A percentile compares a stretch with the other conserved stretches of the same genome.
Conservation (phyloP, 2,329 filamentous ascomycete genomes). For the Talaromyces sp. region DNA sequence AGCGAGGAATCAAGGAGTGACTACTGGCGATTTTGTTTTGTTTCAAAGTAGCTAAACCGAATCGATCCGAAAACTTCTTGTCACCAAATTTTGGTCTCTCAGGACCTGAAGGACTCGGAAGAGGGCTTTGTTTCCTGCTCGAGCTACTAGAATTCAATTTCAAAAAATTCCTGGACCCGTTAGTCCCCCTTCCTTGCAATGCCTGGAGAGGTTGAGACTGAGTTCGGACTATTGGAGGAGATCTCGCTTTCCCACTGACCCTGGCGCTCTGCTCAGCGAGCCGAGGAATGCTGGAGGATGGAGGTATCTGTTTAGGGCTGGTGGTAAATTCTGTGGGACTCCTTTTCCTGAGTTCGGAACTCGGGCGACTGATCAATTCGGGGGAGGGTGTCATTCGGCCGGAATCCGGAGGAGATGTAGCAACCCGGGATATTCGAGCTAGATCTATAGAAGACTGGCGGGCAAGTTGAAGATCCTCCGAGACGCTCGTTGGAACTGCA, state of each 20-base stretch:
- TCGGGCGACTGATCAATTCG: constrained; percentile 17
- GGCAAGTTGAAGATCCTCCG: constrained; percentile 23
- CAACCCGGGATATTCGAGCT: constrained; percentile 12
- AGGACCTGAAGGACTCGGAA: constrained; percentile 27
- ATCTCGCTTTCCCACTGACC: constrained; percentile 36
- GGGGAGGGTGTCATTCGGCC: constrained; percentile 19
- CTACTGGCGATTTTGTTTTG: constrained; percentile 46
- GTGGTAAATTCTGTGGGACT: constrained; percentile 14
- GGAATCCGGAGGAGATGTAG: constrained; percentile 13
- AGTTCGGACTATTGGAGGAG: constrained; percentile 50
- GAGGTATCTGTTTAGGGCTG: constrained; percentile 26
- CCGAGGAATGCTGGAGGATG: constrained; percentile 41
- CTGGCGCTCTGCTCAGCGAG: constrained; percentile 36
- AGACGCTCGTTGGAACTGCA: constrained; percentile 42
- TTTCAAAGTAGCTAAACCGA: constrained; percentile 66
- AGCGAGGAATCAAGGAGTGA: constrained; percentile 80
- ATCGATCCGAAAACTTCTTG: constrained; percentile 72
- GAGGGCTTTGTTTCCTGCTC: constrained; percentile 22
- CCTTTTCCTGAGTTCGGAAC: constrained; percentile 18
- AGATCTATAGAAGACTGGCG: constrained; percentile 16
- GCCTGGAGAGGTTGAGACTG: constrained; percentile 50
- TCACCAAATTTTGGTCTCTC: constrained; percentile 51
- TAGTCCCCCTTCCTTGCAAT: constrained; percentile 28
- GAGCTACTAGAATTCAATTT: constrained; percentile 25
- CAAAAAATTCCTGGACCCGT: constrained; percentile 23